These are phyloP conservation scores for Darksidea phi DNA, from an alignment of 495 filamentous ascomycete genomes.

Conservation along the genomic window DNA sequence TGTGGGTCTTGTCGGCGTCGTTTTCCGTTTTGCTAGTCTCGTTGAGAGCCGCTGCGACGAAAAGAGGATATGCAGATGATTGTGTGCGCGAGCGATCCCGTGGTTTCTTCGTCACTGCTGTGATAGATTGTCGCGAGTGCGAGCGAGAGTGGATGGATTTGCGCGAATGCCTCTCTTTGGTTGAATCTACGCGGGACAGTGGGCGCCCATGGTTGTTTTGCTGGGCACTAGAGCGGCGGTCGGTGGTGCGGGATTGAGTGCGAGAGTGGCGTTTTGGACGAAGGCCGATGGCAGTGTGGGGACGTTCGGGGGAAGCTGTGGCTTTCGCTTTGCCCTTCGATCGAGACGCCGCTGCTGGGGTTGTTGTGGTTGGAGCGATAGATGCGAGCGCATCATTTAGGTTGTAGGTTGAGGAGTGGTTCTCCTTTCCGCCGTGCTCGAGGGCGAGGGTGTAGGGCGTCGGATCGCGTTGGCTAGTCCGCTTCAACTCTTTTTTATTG, in stretches of 20 bases:
- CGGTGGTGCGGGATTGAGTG: constrained; percentile 8
- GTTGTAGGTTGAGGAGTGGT: constrained; percentile 22
- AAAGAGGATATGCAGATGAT: constrained; percentile 30
- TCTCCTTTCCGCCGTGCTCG: constrained; percentile 33
- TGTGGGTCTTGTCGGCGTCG: too few relatives aligned
- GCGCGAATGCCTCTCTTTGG: constrained; percentile 5
- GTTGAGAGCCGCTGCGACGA: too few relatives aligned
- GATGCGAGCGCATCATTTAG: not conserved
- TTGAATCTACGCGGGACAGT: constrained; percentile 8
- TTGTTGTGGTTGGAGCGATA: not conserved
- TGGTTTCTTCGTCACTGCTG: not conserved
- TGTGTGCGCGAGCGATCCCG: constrained; percentile 23
- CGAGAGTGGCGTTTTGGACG: constrained; percentile 9
- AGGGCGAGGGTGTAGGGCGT: constrained; percentile 8
- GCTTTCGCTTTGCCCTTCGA: constrained; percentile 6
- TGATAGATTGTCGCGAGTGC: constrained; percentile 8
- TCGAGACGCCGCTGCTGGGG: not conserved
- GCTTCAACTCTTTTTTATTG: constrained; percentile 6
- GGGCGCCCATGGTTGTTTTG: not conserved
- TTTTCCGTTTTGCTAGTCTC: too few relatives aligned
- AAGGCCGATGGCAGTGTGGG: constrained; percentile 3
- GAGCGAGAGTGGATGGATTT: constrained; percentile 10
- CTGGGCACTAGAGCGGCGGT: not conserved
- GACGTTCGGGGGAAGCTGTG: constrained; percentile 12
- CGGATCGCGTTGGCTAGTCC: constrained; percentile 10